These are phyloP conservation scores for Fomitopsis schrenkii DNA, from an alignment of 1,284 basidiomycete genomes.

Conservation along the genomic window DNA sequence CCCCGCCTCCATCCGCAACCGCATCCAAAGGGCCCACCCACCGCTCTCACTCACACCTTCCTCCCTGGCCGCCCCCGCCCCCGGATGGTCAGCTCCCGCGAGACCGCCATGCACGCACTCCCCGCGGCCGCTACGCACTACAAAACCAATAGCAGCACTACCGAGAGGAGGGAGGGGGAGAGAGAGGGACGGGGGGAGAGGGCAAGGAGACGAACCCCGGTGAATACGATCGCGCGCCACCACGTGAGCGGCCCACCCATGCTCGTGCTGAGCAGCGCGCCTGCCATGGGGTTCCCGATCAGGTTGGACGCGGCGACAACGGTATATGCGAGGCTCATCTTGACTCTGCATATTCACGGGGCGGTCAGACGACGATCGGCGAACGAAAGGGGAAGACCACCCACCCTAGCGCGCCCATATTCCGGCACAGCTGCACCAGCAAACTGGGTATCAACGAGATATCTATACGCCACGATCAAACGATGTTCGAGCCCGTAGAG, in stretches of 20 bases:
- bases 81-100: neutral
- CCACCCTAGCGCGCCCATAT: conserved; percentile 44
- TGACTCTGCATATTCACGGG: conserved; percentile 27
- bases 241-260: neutral
- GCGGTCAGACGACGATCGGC: neutral
- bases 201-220: conserved; percentile 1
- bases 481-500: neutral
- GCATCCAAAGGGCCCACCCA: no score
- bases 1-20: no score
- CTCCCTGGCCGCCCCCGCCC: neutral
- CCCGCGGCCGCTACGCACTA: neutral
- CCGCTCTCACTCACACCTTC: neutral
- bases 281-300: conserved; percentile 39
- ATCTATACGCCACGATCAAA: conserved; percentile 31
- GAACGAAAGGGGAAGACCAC: conserved; percentile 3
- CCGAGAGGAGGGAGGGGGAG: conserved; percentile 8
- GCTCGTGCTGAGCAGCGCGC: conserved; percentile 21
- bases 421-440: conserved; percentile 37
- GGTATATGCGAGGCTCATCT: conserved; percentile 52
- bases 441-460: conserved; percentile 46
- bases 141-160: conserved; percentile 24
- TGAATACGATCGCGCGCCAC: conserved; percentile 9
- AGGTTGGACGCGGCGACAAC: conserved; percentile 43
- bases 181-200: no score
- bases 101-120: neutral